These are phyloP conservation scores for Zymoseptoria passerinii DNA, from an alignment of 2,329 filamentous ascomycete genomes.

Conservation along the genomic window DNA sequence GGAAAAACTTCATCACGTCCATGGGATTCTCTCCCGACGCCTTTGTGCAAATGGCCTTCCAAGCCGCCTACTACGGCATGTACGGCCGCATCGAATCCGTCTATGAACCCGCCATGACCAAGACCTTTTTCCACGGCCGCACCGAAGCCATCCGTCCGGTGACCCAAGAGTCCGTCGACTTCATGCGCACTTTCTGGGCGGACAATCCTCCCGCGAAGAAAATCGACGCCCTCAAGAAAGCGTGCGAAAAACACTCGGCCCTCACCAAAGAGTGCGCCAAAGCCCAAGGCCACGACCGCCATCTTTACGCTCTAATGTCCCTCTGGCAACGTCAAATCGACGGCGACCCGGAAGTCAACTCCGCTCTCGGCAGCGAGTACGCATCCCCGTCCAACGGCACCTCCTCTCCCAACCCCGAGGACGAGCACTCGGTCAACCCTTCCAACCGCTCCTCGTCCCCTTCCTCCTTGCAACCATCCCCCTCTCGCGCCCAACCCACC, in stretches of 20 bases:
- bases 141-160: conserved; percentile 90
- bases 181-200: conserved; percentile 89
- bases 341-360: conserved; percentile 48
- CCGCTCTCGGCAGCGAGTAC: conserved; percentile 5
- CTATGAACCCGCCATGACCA: conserved; percentile 98
- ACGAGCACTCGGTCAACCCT: conserved; percentile 26
- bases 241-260: conserved; percentile 72
- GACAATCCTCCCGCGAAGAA: conserved; percentile 77
- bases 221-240: conserved; percentile 73
- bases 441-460: conserved; percentile 35
- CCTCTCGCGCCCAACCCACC: conserved; percentile 36
- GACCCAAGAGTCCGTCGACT: conserved; percentile 73
- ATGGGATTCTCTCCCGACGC: conserved; percentile 97
- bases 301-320: conserved; percentile 87
- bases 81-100: conserved; percentile 91
- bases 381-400: conserved; percentile 57
- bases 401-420: conserved; percentile 36
- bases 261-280: conserved; percentile 80
- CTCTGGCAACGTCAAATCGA: conserved; percentile 89
- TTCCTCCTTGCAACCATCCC: conserved; percentile 50
- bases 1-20: conserved; percentile 94
- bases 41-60: conserved; percentile 98
- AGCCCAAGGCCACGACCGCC: conserved; percentile 82
- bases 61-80: conserved; percentile 93
- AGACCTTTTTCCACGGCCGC: conserved; percentile 82